Conservation (phyloP, 164 flowering plant species). For the Nymphaea thermarum region DNA sequence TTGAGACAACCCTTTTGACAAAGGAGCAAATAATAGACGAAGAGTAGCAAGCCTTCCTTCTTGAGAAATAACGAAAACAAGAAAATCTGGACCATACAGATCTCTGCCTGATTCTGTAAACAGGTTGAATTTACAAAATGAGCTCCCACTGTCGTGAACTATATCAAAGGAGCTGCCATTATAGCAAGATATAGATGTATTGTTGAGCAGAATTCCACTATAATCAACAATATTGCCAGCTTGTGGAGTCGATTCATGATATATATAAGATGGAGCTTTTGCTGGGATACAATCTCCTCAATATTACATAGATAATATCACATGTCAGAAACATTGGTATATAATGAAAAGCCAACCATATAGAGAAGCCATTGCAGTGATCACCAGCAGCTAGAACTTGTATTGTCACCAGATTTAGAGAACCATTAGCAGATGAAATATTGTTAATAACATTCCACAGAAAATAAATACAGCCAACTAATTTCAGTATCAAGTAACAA, state of each 20-base stretch:
- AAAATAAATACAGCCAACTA: neutral
- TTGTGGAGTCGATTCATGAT: constrained; percentile 17
- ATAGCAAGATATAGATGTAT: neutral
- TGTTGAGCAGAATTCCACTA: neutral
- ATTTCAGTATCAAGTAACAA: neutral
- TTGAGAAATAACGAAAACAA: constrained; percentile 24
- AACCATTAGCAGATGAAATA: constrained; percentile 15
- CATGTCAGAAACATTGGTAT: neutral
- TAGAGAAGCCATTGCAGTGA: neutral
- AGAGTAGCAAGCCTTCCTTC: constrained; percentile 19
- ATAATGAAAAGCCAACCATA: neutral
- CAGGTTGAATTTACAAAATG: constrained; percentile 17
- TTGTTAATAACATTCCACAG: neutral
- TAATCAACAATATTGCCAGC: constrained; percentile 5
- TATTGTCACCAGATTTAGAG: neutral
- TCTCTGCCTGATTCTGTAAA: constrained; percentile 21
- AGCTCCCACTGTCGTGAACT: constrained; percentile 1
- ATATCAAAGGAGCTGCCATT: neutral
- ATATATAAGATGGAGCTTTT: neutral
- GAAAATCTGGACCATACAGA: constrained; percentile 15
- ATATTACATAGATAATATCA: neutral
- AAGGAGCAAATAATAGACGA: constrained; percentile 23
- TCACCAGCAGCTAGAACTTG: neutral
- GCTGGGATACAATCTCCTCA: neutral
- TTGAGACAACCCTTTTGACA: constrained; percentile 23